A percentile compares a stretch with the other conserved stretches of the same genome.
phyloP scores from a whole-genome alignment of 495 filamentous ascomycete species.

The Penicillium simplicissimum region DNA sequence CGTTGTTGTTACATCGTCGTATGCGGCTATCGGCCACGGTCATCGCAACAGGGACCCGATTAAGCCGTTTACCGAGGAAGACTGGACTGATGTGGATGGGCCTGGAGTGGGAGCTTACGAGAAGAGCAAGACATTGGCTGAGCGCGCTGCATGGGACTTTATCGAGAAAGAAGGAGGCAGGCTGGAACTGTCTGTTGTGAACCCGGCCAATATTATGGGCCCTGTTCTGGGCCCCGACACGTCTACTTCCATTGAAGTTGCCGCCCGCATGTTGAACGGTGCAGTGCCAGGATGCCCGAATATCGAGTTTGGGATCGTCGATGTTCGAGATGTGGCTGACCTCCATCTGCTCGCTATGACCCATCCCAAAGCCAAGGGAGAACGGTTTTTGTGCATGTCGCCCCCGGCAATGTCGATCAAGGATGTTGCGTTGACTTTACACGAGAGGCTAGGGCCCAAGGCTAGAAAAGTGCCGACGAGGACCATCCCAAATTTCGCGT shows the following conservation, averaged over 20 bases:
- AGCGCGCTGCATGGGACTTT: conserved; percentile 15
- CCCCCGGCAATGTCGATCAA: conserved; percentile 5
- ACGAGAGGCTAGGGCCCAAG: conserved; percentile 7
- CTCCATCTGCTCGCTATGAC: conserved; percentile 17
- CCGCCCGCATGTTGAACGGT: conserved; percentile 8
- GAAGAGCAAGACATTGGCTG: conserved; percentile 18
- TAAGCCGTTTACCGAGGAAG: conserved; percentile 11
- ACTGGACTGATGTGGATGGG: conserved; percentile 9
- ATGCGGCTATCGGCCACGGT: conserved; percentile 9
- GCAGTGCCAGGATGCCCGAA: conserved; percentile 12
- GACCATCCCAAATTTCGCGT: conserved; percentile 7
- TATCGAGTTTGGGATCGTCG: conserved; percentile 8
- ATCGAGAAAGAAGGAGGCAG: conserved; percentile 10
- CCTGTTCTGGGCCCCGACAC: conserved; percentile 9
- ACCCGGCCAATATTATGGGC: conserved; percentile 6
- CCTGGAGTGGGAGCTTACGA: conserved; percentile 8
- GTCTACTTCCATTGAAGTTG: conserved; percentile 15
- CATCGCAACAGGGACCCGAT: background rate
- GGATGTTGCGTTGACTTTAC: conserved; percentile 8
- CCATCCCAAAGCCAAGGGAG: conserved; percentile 12
- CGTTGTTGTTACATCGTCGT: conserved; percentile 13
- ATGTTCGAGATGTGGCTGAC: conserved; percentile 16
- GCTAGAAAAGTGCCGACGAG: conserved; percentile 10
- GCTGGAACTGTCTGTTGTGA: conserved; percentile 12
- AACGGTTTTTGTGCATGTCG: conserved; percentile 12